Evolutionary conservation across 495 filamentous ascomycete species (phyloP).

Genomic region (Cudoniella acicularis): DNA sequence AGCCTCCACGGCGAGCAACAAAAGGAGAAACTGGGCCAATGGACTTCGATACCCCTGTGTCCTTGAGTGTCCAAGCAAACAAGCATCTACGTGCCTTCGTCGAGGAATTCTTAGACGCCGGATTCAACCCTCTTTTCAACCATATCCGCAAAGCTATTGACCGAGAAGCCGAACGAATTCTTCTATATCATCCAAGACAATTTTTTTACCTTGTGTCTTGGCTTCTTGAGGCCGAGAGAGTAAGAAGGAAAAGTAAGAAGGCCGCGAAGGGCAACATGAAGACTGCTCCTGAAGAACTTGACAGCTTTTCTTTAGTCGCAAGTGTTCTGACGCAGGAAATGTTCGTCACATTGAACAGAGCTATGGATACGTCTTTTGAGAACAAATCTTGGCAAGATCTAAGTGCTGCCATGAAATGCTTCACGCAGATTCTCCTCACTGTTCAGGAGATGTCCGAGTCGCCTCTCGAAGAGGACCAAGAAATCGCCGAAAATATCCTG

Average conservation of each 20-base stretch:
- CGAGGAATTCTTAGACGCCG: slow-evolving; percentile 90
- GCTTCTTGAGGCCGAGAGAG: slow-evolving; percentile 89
- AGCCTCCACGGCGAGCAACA: slow-evolving; percentile 63
- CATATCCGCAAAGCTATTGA: slow-evolving; percentile 88
- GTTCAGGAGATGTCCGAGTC: slow-evolving; percentile 92
- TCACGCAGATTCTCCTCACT: slow-evolving; percentile 82
- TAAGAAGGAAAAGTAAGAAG: slow-evolving; percentile 58
- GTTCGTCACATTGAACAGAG: slow-evolving; percentile 79
- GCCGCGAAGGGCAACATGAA: slow-evolving; percentile 40
- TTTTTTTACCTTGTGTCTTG: slow-evolving; percentile 92
- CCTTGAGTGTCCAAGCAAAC: slow-evolving; percentile 63
- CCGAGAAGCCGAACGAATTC: slow-evolving; percentile 79
- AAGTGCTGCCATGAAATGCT: slow-evolving; percentile 85
- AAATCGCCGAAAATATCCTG: slow-evolving; percentile 96
- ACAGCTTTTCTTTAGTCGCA: slow-evolving; percentile 82
- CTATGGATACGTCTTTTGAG: slow-evolving; percentile 74
- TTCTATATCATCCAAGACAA: slow-evolving; percentile 68
- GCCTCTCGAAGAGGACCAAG: slow-evolving; percentile 84
- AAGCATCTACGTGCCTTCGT: slow-evolving; percentile 77
- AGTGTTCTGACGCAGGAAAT: slow-evolving; percentile 88
- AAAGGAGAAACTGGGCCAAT: slow-evolving; percentile 61
- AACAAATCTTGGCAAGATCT: slow-evolving; percentile 83
- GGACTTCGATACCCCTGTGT: slow-evolving; percentile 72
- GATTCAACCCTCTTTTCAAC: slow-evolving; percentile 90
- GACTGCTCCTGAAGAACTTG: slow-evolving; percentile 50